Conservation (phyloP, 768 basidiomycete genomes). For the Filobasidium wieringae region DNA sequence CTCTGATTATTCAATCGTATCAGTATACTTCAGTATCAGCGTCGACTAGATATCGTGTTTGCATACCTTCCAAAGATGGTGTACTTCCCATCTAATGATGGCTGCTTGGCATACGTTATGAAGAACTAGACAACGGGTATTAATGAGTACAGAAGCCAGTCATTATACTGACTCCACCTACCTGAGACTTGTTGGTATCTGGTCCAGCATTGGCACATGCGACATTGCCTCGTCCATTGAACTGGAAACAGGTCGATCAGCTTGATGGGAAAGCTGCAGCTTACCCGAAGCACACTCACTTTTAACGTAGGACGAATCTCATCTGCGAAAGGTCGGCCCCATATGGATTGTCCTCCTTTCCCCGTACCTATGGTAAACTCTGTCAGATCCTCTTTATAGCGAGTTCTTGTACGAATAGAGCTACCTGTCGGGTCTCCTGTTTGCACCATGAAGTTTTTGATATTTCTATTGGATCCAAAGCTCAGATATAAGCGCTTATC, state of each 20-base stretch:
- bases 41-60: background rate
- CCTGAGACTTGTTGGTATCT: constrained; percentile 59
- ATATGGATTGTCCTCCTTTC: constrained; percentile 93
- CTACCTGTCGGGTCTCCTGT: constrained; percentile 37
- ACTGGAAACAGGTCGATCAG: constrained; percentile 45
- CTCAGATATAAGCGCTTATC: background rate
- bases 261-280: background rate
- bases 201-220: constrained; percentile 77
- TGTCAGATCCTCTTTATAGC: background rate
- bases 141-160: background rate
- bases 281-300: constrained; percentile 43
- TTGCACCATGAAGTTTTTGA: constrained; percentile 92
- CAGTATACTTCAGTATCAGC: background rate
- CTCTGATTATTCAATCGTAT: constrained; percentile 37
- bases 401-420: too few species aligned
- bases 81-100: constrained; percentile 80
- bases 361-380: constrained; percentile 70
- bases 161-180: constrained; percentile 9
- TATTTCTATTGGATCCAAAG: constrained; percentile 48
- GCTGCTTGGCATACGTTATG: constrained; percentile 74
- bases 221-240: constrained; percentile 84
- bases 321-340: constrained; percentile 82
- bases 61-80: constrained; percentile 75
- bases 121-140: constrained; percentile 42
- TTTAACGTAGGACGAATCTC: constrained; percentile 90